A percentile compares a stretch with the other conserved stretches of the same genome.
phyloP scores from a whole-genome alignment of 2,329 filamentous ascomycete species.

The Aspergillus sergii region DNA sequence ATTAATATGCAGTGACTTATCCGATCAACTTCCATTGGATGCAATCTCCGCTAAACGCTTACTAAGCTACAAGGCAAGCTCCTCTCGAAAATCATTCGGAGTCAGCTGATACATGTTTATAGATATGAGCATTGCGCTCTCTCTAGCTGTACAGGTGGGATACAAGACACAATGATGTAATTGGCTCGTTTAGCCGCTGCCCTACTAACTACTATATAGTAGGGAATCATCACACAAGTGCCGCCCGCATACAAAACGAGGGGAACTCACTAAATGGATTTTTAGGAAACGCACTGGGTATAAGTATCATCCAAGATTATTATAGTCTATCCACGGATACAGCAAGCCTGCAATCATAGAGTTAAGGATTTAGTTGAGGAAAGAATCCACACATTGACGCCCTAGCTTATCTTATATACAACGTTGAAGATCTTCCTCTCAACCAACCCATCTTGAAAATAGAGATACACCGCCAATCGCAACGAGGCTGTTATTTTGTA shows the following conservation, averaged over 20 bases:
- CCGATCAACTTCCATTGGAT: neutral
- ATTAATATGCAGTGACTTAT: neutral
- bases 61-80: neutral
- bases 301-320: neutral
- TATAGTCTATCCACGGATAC: neutral
- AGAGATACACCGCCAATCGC: constrained; percentile 40
- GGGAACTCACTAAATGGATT: neutral
- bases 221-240: neutral
- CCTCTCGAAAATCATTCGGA: neutral
- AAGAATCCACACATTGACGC: constrained; percentile 35
- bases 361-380: constrained; percentile 16
- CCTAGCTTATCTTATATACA: constrained; percentile 41
- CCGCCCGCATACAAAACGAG: too few relatives aligned
- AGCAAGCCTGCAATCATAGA: constrained; percentile 8
- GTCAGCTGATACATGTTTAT: neutral
- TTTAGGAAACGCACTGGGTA: too few relatives aligned
- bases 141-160: neutral
- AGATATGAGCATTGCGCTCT: neutral
- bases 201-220: neutral
- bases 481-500: constrained; percentile 19
- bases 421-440: constrained; percentile 33
- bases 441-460: constrained; percentile 31
- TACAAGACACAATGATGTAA: neutral
- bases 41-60: neutral
- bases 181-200: neutral